Evolutionary conservation across 2,329 filamentous ascomycete species (phyloP).

Genomic region (Arachnomyces sp.): DNA sequence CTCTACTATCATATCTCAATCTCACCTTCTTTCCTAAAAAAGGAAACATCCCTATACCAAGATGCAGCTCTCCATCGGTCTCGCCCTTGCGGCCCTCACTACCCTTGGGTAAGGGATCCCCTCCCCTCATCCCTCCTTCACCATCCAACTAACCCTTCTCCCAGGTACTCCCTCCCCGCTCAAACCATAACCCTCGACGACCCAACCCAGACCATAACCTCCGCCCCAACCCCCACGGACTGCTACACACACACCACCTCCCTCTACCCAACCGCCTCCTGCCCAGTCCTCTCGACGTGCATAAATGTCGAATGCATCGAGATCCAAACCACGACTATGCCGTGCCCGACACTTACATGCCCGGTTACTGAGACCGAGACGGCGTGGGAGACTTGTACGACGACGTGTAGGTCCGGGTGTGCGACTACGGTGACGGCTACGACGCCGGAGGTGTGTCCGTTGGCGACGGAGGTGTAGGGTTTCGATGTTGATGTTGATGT

Average conservation of each 20-base stretch:
- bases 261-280: conserved; percentile 4
- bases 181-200: too few relatives aligned
- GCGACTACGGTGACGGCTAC: conserved; percentile 2
- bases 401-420: conserved; percentile 9
- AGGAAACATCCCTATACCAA: too few relatives aligned
- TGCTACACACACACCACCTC: conserved; percentile 13
- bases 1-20: too few relatives aligned
- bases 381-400: conserved; percentile 5
- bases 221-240: not conserved
- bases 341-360: conserved; percentile 9
- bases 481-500: not conserved
- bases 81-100: too few relatives aligned
- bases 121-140: too few relatives aligned
- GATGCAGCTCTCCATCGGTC: too few relatives aligned
- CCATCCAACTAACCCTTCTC: too few relatives aligned
- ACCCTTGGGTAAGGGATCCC: too few relatives aligned
- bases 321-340: conserved; percentile 7
- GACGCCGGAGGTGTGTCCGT: not conserved
- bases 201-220: conserved; percentile 2
- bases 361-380: conserved; percentile 7
- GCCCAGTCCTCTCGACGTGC: conserved; percentile 5
- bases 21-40: too few relatives aligned
- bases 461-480: not conserved
- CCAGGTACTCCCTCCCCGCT: too few relatives aligned
- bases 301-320: conserved; percentile 9